Base-by-base conservation (phyloP, 768 basidiomycete species). In the Auricularia sp. region DNA sequence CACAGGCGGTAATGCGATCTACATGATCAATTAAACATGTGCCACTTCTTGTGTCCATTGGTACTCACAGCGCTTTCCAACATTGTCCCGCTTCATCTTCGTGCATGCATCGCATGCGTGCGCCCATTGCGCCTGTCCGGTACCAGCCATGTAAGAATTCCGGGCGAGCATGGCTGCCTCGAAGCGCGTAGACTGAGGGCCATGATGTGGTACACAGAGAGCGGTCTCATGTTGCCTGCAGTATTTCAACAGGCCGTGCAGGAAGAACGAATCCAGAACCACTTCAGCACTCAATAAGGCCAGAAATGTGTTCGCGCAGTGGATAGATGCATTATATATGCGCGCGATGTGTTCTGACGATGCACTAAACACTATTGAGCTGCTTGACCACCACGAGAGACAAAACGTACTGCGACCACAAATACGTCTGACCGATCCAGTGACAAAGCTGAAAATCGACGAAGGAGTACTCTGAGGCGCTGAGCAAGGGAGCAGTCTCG, bases 191-290 rank as follows among this genome's bases (percentile, higher is more conserved):
- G 42, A 44, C 42, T 44, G 42, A 16, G 16, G 10, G 42, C 42
- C 16, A 44, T 44, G 42, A 16, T 44, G 42, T 8, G 8, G 42
- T 10, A 44, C 42, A 44, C 3, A 3, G 3, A 66, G 62, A 18
- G 29, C 33, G 29, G 24, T 35, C 8, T 29, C 64, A 24, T 61
- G 65, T 45, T 39, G 33, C 3, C 6, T 10, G 29, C 54, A 37
- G 36, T 64, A 36, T 7, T 33, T 14, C 10, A 66, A 61, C 33
- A 66, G 35, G 10, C 42, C 63, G 54, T 56, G 33, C 11, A 63
- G 34, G 47, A 36, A 66, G 63, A 66, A 66, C 0, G 33, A 24
- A 42, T 66, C 65, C 63, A 42, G 54, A 16, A 66, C 47, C 36
- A 65, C 29, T 36, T 66, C 63, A 24, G 24, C 24, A 24, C 24